Base-by-base conservation (phyloP, 129 eudicot genomes). In the Calendula officinalis region DNA sequence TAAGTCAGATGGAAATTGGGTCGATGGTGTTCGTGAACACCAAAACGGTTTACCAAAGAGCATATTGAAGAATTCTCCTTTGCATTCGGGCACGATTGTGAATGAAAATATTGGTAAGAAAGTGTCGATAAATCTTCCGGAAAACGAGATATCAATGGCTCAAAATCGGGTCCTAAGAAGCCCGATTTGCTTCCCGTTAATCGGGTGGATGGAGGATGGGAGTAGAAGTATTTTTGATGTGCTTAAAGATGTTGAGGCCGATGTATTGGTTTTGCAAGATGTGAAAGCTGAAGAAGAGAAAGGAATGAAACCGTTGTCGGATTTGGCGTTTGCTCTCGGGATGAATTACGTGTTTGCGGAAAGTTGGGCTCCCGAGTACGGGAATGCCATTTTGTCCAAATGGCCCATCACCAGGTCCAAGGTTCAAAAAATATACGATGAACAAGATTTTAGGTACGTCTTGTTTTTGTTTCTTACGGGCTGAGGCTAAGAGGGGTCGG, bases 291-390 rank as follows among this genome's bases (percentile, higher is more conserved):
- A 82, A 45, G 98, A 91, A 67, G 98, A 84, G 66, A 84, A 76
- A 35, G 66, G 67, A 13, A 91, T 87, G 96, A 81, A 55, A 69
- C 98, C 98, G 3, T 71, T 91, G 30, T 84, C 94, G 1, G 96
- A 85, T 74, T 68, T 91, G 83, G 98, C 98, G 60, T 61, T 68
- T 56, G 96, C 86, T 1, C 68, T 91, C 4, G 98, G 98, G 59
- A 91, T 91, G 98, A 81, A 81, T 42, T 87, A 84, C 48, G 95
- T 78, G 55, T 91, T 91, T 71, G 98, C 98, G 3, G 98, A 87
- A 77, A 91, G 98, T 67, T 87, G 96, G 98, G 98, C 98, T 42
- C 96, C 98, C 0, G 96, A 91, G 62, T 91, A 80, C 46, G 98
- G 98, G 32, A 91, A 91, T 35, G 98, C 98, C 34, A 84, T 91